Percentiles rank a stretch among this genome's conserved stretches.
phyloP scores from a whole-genome alignment of 352 stramenopile genomes.

The Aphanomyces cochlioides region DNA sequence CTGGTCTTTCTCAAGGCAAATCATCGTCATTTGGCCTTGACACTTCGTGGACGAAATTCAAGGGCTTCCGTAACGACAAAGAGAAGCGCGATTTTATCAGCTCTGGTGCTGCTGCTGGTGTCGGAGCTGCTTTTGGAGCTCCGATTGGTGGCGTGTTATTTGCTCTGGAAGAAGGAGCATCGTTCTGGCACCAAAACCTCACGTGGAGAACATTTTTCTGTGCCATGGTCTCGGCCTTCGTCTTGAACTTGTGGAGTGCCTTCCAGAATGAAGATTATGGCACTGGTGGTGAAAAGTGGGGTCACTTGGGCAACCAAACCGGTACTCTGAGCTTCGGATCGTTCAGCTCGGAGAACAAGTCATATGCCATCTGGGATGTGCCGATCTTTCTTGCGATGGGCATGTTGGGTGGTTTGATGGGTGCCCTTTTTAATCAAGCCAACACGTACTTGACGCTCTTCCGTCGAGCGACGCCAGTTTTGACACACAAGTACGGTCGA shows the following conservation, averaged over 20 bases:
- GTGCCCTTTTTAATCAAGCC: conserved; percentile 94
- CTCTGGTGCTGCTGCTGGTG: conserved; percentile 95
- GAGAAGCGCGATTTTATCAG: conserved; percentile 97
- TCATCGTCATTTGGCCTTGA: conserved; percentile 82
- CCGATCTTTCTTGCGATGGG: conserved; percentile 96
- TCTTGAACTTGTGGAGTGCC: conserved; percentile 84
- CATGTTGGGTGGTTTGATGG: conserved; percentile 95
- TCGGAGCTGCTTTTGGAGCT: conserved; percentile 95
- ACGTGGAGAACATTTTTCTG: conserved; percentile 98
- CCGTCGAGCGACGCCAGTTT: conserved; percentile 42
- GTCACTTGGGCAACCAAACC: conserved; percentile 68
- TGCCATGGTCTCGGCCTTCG: conserved; percentile 89
- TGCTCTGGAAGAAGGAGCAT: conserved; percentile 96
- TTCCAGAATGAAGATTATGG: conserved; percentile 50
- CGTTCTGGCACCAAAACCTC: conserved; percentile 97
- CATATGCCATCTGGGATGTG: conserved; percentile 94
- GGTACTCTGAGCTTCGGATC: conserved; percentile 86
- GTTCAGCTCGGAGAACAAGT: conserved; percentile 80
- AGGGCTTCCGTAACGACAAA: conserved; percentile 92
- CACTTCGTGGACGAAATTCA: conserved; percentile 86
- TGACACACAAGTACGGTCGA: conserved; percentile 64
- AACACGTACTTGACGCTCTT: conserved; percentile 92
- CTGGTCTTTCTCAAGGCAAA: conserved; percentile 93
- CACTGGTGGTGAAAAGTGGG: conserved; percentile 28
- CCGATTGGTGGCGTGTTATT: conserved; percentile 98